Evolutionary conservation across 176 grass and related monocot species (phyloP).

Genomic region (Tillandsia fasciculata): DNA sequence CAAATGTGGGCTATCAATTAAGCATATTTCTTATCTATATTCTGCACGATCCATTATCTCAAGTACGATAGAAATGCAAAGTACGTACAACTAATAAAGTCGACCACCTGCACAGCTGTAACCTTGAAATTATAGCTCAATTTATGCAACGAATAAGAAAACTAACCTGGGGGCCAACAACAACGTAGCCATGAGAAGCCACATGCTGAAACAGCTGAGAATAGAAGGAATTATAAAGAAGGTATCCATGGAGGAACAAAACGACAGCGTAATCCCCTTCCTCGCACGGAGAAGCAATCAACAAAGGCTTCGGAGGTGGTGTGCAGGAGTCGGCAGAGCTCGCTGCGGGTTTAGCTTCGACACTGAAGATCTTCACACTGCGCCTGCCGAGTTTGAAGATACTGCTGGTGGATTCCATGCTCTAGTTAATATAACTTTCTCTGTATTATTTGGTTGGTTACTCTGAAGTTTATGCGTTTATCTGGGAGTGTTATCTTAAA

Average conservation of each 20-base stretch:
- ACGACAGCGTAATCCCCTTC: conserved; percentile 67
- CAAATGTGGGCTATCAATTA: no score
- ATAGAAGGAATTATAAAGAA: conserved; percentile 71
- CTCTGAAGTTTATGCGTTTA: not conserved
- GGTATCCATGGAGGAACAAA: conserved; percentile 71
- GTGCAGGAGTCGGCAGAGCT: not conserved
- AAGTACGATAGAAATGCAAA: no score
- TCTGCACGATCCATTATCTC: no score
- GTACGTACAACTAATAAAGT: no score
- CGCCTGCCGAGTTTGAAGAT: conserved; percentile 13
- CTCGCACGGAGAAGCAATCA: conserved; percentile 45
- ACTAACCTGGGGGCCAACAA: conserved; percentile 53
- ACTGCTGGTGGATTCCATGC: conserved; percentile 5
- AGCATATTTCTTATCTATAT: no score
- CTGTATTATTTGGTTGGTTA: not conserved
- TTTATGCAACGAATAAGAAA: not conserved
- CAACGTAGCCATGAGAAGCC: conserved; percentile 77
- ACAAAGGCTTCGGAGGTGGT: conserved; percentile 47
- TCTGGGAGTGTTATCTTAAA: not conserved
- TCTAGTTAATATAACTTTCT: not conserved
- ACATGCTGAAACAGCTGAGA: conserved; percentile 67
- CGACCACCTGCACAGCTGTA: no score
- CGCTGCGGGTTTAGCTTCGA: conserved; percentile 1
- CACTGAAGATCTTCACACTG: conserved; percentile 14
- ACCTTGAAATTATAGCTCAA: no score